phyloP scores from a whole-genome alignment of 768 basidiomycete species.

The Ramaria sp. region DNA sequence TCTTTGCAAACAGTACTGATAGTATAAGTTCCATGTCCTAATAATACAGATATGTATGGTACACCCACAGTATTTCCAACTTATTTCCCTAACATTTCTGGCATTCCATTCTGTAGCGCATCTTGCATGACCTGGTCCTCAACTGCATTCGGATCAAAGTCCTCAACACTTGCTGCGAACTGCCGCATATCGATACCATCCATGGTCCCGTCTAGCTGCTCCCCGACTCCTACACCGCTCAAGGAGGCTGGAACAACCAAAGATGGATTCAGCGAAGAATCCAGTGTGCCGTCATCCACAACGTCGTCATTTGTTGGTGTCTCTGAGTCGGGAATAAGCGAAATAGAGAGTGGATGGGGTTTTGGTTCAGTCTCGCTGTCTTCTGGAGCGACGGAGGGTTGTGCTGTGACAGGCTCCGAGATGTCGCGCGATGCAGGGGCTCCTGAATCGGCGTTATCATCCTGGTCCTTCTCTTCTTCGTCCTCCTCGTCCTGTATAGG shows the following conservation, averaged over 20 bases:
- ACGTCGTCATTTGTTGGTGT: conserved; percentile 28
- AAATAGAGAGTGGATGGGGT: conserved; percentile 51
- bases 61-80: background rate
- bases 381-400: conserved; percentile 29
- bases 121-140: conserved; percentile 8
- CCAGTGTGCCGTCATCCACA: conserved; percentile 21
- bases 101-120: conserved; percentile 7
- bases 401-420: conserved; percentile 25
- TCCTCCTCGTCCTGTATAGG: conserved; percentile 48
- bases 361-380: conserved; percentile 47
- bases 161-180: conserved; percentile 4
- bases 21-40: too few relatives aligned
- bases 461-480: conserved; percentile 69
- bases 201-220: conserved; percentile 32
- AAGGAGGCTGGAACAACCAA: background rate
- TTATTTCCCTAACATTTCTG: conserved; percentile 1
- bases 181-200: conserved; percentile 14
- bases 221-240: conserved; percentile 1
- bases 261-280: conserved; percentile 43
- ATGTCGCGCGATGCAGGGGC: conserved; percentile 27
- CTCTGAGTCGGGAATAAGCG: conserved; percentile 34
- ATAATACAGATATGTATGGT: too few relatives aligned
- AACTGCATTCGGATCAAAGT: conserved; percentile 4
- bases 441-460: conserved; percentile 37
- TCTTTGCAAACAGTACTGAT: too few relatives aligned